Evolutionary conservation across 441 rosid genomes (phyloP).

Genomic region (Manihot esculenta): DNA sequence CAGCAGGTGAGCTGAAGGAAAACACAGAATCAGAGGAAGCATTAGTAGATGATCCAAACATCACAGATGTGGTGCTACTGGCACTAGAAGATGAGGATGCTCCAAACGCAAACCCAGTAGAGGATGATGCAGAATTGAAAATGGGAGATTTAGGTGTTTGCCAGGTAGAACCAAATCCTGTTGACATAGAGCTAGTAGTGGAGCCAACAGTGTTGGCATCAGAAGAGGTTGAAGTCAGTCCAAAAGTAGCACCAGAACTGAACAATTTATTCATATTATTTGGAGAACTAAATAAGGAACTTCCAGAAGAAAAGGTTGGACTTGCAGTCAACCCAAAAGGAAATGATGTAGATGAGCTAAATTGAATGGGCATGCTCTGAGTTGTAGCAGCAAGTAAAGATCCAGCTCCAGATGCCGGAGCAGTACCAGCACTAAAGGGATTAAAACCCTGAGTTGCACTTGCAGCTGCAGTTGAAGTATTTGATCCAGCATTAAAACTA

Average conservation of each 20-base stretch:
- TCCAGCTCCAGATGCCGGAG: constrained; percentile 42
- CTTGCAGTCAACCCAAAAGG: constrained; percentile 48
- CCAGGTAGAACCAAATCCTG: constrained; percentile 57
- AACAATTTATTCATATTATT: constrained; percentile 39
- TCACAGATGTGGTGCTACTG: constrained; percentile 31
- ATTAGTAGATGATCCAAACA: constrained; percentile 56
- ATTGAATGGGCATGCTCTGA: constrained; percentile 51
- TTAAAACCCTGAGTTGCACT: constrained; percentile 43
- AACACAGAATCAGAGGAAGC: constrained; percentile 45
- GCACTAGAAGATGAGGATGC: constrained; percentile 43
- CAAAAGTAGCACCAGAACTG: constrained; percentile 49
- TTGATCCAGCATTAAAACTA: constrained; percentile 46
- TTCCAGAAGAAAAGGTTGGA: constrained; percentile 42
- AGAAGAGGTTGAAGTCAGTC: constrained; percentile 36
- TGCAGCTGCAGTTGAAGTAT: constrained; percentile 38
- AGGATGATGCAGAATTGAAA: constrained; percentile 41
- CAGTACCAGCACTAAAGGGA: constrained; percentile 37
- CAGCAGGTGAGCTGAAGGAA: constrained; percentile 48
- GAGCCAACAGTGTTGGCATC: constrained; percentile 44
- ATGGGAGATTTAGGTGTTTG: constrained; percentile 42
- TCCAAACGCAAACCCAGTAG: constrained; percentile 43
- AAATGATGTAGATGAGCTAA: constrained; percentile 43
- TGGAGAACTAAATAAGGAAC: constrained; percentile 48
- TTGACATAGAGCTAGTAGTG: constrained; percentile 33
- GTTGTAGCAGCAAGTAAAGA: constrained; percentile 44